Conservation (phyloP, 345 rosid species). For the Linum tenue region DNA sequence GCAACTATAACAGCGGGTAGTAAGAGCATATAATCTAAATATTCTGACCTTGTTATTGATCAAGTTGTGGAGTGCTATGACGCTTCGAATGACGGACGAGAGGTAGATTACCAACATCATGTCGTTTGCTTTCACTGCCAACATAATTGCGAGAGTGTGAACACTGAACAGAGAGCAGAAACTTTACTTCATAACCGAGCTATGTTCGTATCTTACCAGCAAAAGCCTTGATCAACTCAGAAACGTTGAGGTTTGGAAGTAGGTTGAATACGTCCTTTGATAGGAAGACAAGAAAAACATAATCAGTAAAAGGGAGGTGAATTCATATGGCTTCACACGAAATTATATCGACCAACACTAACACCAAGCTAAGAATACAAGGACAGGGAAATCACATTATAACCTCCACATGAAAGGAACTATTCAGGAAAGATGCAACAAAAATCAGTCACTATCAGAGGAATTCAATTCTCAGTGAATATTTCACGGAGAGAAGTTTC, state of each 20-base stretch:
- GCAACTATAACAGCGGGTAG: not conserved
- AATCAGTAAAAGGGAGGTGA: not conserved
- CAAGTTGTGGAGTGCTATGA: constrained; percentile 88
- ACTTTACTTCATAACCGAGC: no score
- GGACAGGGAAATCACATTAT: no score
- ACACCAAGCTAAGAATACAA: no score
- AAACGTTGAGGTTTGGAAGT: constrained; percentile 70
- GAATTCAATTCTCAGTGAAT: no score
- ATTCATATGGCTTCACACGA: not conserved
- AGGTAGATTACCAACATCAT: constrained; percentile 83
- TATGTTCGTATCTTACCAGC: constrained; percentile 43
- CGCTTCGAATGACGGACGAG: constrained; percentile 72
- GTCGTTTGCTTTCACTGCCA: constrained; percentile 79
- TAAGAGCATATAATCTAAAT: not conserved
- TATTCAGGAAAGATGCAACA: no score
- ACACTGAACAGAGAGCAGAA: not conserved
- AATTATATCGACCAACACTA: not conserved
- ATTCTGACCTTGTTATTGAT: constrained; percentile 76
- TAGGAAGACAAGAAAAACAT: not conserved
- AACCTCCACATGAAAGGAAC: no score
- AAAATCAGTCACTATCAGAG: no score
- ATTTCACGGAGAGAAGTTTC: no score
- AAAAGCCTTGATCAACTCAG: constrained; percentile 67
- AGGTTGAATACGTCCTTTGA: constrained; percentile 82
- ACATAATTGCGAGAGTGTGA: not conserved